Conservation (phyloP, 1,284 basidiomycete genomes). For the Pseudozyma sp. region DNA sequence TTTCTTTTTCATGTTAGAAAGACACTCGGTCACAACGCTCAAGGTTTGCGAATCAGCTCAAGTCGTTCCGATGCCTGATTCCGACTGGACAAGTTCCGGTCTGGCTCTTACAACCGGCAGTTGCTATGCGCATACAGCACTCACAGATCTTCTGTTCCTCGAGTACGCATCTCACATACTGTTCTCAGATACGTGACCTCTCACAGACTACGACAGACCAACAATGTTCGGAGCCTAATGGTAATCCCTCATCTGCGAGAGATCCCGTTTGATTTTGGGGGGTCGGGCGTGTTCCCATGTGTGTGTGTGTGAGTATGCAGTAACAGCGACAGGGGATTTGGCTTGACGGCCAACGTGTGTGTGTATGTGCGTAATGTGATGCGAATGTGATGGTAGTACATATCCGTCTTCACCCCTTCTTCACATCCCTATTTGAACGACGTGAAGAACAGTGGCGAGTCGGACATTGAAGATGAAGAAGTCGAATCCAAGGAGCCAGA, state of each 20-base stretch:
- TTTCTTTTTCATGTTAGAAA: not conserved
- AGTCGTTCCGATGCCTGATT: no score
- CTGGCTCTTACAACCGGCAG: no score
- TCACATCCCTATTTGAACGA: not conserved
- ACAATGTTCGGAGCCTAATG: constrained; percentile 29
- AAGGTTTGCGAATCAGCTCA: not conserved
- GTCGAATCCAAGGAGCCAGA: not conserved
- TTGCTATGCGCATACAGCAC: no score
- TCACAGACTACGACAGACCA: not conserved
- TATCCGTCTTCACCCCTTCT: constrained; percentile 12
- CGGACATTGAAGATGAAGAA: constrained; percentile 11
- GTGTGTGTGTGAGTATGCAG: constrained; percentile 22
- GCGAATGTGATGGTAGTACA: constrained; percentile 35
- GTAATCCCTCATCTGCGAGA: constrained; percentile 38
- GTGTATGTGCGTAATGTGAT: constrained; percentile 18
- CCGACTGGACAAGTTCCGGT: no score
- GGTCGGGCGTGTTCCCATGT: constrained; percentile 23
- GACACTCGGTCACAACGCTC: not conserved
- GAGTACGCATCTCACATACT: no score
- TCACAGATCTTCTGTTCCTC: no score
- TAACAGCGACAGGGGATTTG: constrained; percentile 12
- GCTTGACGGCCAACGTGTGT: constrained; percentile 6
- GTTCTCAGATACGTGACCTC: not conserved
- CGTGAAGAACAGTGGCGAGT: not conserved
- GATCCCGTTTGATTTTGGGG: constrained; percentile 38